Percentiles rank a stretch among this genome's conserved stretches.
phyloP scores from a whole-genome alignment of 352 stramenopile species.

The Globisporangium mamillatum region DNA sequence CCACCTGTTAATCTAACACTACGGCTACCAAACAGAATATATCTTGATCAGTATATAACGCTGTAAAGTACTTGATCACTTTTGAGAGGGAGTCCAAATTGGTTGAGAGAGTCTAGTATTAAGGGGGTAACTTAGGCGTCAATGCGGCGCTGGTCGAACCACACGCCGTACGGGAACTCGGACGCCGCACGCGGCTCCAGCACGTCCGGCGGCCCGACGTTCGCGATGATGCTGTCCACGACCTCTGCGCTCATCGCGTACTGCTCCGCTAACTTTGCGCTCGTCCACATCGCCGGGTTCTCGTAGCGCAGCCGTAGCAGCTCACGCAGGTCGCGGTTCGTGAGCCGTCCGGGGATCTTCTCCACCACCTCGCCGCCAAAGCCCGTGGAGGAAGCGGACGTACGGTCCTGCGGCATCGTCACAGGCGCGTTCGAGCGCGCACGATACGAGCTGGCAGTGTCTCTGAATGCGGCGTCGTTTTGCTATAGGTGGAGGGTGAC shows the following conservation, averaged over 20 bases:
- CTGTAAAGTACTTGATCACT: not conserved
- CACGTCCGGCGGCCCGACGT: slow-evolving; percentile 55
- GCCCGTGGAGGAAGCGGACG: slow-evolving; percentile 28
- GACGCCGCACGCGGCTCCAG: slow-evolving; percentile 40
- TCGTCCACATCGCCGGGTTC: slow-evolving; percentile 46
- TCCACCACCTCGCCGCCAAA: slow-evolving; percentile 38
- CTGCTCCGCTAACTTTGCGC: slow-evolving; percentile 41
- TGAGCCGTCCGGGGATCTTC: slow-evolving; percentile 44
- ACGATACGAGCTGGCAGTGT: slow-evolving; percentile 67
- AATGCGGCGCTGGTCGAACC: slow-evolving; percentile 24
- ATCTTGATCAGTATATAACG: not conserved
- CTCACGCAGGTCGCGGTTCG: slow-evolving; percentile 48
- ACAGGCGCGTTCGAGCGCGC: slow-evolving; percentile 36
- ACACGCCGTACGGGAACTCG: slow-evolving; percentile 61
- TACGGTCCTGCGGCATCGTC: slow-evolving; percentile 53
- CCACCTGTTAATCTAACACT: not conserved
- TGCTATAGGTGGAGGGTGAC: slow-evolving; percentile 24
- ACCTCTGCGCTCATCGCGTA: slow-evolving; percentile 37
- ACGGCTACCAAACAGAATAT: not conserved
- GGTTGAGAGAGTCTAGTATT: not conserved
- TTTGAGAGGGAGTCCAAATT: not conserved
- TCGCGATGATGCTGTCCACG: slow-evolving; percentile 35
- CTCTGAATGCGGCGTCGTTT: slow-evolving; percentile 44
- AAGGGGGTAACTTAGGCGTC: slow-evolving; percentile 1
- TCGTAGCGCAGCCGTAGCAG: slow-evolving; percentile 68